phyloP scores from a whole-genome alignment of 208 protist genomes.

The Leptomonas pyrrhocoris region DNA sequence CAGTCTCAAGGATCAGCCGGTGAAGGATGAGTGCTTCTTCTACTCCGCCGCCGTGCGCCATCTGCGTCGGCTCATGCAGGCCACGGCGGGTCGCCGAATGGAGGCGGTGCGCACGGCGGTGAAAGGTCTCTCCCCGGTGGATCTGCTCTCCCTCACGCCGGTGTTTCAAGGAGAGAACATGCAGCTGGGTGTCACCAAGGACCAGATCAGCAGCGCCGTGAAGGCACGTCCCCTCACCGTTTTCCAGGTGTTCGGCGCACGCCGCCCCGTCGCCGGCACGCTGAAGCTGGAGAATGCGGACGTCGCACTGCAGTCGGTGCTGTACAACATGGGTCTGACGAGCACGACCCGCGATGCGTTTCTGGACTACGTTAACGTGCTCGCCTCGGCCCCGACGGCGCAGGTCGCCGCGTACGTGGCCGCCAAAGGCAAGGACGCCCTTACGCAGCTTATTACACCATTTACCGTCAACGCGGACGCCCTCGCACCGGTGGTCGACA shows the following conservation, averaged over 20 bases:
- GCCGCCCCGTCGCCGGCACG: conserved; percentile 36
- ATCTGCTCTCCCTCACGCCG: conserved; percentile 45
- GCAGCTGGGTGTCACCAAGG: conserved; percentile 48
- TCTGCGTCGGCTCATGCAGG: conserved; percentile 44
- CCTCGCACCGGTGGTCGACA: conserved; percentile 51
- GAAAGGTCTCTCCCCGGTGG: conserved; percentile 35
- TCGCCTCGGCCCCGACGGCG: conserved; percentile 46
- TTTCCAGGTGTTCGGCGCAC: conserved; percentile 47
- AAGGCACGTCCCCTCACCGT: conserved; percentile 56
- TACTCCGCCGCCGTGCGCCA: conserved; percentile 43
- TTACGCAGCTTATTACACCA: conserved; percentile 65
- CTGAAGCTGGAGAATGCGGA: conserved; percentile 48
- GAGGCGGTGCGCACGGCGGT: conserved; percentile 23
- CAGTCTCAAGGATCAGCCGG: conserved; percentile 29
- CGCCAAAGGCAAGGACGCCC: conserved; percentile 59
- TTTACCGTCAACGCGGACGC: conserved; percentile 77
- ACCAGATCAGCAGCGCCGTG: conserved; percentile 49
- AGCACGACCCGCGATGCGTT: conserved; percentile 39
- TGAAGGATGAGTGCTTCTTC: conserved; percentile 46
- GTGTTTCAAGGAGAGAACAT: conserved; percentile 27
- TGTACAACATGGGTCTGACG: conserved; percentile 83
- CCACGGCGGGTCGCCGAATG: conserved; percentile 16
- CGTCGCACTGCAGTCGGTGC: conserved; percentile 50
- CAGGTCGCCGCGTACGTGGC: conserved; percentile 43
- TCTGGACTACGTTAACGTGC: conserved; percentile 62